Base-by-base conservation (phyloP, 305 asterid genomes). In the Fraxinus sp. region DNA sequence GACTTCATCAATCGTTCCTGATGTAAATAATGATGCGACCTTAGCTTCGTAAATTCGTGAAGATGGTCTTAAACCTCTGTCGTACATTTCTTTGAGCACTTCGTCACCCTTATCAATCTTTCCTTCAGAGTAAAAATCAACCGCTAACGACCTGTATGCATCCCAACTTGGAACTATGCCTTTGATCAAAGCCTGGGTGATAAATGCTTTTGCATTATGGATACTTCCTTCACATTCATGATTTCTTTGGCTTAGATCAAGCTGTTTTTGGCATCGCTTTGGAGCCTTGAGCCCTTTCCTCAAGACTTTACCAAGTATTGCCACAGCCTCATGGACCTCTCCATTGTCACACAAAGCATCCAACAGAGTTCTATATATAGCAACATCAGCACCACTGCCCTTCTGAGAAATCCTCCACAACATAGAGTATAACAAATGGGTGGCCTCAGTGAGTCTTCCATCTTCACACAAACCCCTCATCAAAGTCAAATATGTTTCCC, bases 401-500 rank as follows among this genome's bases (percentile, higher is more conserved):
- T 92, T 94, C 43, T 82, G 91, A 81, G 98, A 94, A 86, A 91
- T 87, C 88, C 93, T 92, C 94, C 97, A 90, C 81, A 94, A 90
- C 97, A 96, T 93, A 7, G 91, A 90, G 86, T 91, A 86, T 85
- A 96, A 85, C 87, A 96, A 86, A 86, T 94, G 95, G 64, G 93
- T 94, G 18, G 98, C 99, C 86, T 96, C 98, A 3, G 87, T 86
- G 75, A 90, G 88, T 85, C 90, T 87, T 55, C 91, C 86, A 71
- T 93, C 99, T 78, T 83, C 86, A 79, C 99, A 96, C 84, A 96
- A 92, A 66, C 99, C 97, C 87, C 82, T 91, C 99, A 96, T 96
- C 83, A 94, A 84, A 86, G 85, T 90, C 89, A 81, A 85, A 73
- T 93, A 94, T 16, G 96, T 90, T 85, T 92, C 93, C 86, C 92